Evolutionary conservation across 106 monocot genomes (phyloP).

Genomic region (Narthecium ossifragum): DNA sequence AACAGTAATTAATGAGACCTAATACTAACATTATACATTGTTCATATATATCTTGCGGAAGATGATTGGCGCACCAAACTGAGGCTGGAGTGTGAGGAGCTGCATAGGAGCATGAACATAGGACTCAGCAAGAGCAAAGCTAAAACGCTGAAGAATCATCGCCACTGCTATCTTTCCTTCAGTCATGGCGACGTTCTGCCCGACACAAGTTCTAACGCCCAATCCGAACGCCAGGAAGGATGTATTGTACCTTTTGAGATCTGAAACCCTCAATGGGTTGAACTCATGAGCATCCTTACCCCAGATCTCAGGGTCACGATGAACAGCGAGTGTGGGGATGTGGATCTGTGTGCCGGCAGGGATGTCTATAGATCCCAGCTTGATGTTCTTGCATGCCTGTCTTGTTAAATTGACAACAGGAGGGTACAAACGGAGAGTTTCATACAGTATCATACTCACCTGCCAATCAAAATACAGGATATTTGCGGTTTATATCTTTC

Average conservation of each 20-base stretch:
- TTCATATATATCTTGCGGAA: too few species aligned
- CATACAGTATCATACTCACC: constrained; percentile 10
- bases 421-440: constrained; percentile 8
- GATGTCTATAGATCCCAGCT: not conserved
- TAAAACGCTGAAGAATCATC: constrained; percentile 4
- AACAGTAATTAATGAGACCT: too few species aligned
- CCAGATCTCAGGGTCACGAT: constrained; percentile 13
- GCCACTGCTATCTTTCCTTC: constrained; percentile 5
- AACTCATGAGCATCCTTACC: constrained; percentile 9
- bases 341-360: constrained; percentile 7
- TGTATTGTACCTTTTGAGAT: not conserved
- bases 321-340: constrained; percentile 2
- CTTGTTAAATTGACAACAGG: constrained; percentile 3
- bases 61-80: constrained; percentile 2
- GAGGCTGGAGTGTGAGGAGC: constrained; percentile 13
- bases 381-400: constrained; percentile 6
- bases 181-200: constrained; percentile 7
- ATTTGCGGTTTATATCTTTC: too few species aligned
- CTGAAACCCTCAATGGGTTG: constrained; percentile 6
- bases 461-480: not conserved
- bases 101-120: constrained; percentile 15
- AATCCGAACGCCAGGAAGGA: constrained; percentile 7
- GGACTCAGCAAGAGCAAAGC: not conserved
- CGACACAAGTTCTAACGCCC: constrained; percentile 6
- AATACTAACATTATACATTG: too few species aligned